Evolutionary conservation across 1,139 yeast species (phyloP).

Genomic region (Diutina rugosa): DNA sequence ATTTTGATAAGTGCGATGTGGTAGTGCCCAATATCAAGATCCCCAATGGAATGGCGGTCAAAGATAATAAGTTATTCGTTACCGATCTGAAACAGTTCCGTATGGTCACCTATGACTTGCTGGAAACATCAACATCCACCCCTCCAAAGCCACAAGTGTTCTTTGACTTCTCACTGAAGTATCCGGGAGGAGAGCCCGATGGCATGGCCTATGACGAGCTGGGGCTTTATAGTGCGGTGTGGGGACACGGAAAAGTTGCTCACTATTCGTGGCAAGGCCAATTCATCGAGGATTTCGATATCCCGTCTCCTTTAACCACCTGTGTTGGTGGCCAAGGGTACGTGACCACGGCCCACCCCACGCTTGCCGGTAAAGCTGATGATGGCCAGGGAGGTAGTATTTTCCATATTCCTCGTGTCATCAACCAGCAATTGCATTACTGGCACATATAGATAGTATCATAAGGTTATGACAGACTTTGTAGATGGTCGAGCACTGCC

Average conservation of each 20-base stretch:
- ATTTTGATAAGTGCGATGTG: slow-evolving; percentile 18
- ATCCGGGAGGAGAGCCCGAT: slow-evolving; percentile 55
- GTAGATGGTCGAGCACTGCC: slow-evolving; percentile 10
- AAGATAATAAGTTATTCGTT: slow-evolving; percentile 8
- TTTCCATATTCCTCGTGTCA: slow-evolving; percentile 16
- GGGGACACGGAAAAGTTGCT: slow-evolving; percentile 44
- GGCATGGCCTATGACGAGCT: slow-evolving; percentile 53
- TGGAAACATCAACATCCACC: neutral
- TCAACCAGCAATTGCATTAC: slow-evolving; percentile 12
- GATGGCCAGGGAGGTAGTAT: slow-evolving; percentile 38
- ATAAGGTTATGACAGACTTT: neutral
- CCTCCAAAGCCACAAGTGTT: slow-evolving; percentile 21
- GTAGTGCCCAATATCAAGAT: slow-evolving; percentile 13
- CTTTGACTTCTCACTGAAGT: slow-evolving; percentile 17
- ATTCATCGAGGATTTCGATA: slow-evolving; percentile 32
- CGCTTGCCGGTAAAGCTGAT: slow-evolving; percentile 25
- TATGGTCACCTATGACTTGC: slow-evolving; percentile 4
- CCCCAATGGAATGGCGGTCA: slow-evolving; percentile 9
- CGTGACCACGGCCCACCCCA: slow-evolving; percentile 53
- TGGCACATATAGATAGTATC: slow-evolving; percentile 8
- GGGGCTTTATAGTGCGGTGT: slow-evolving; percentile 56
- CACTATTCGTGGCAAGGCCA: slow-evolving; percentile 39
- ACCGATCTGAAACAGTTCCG: slow-evolving; percentile 6
- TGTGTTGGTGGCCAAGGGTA: slow-evolving; percentile 72
- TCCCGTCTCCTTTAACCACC: slow-evolving; percentile 56